A percentile compares a stretch with the other conserved stretches of the same genome.
phyloP scores from a whole-genome alignment of 2,329 filamentous ascomycete genomes.

The Verticillium nonalfalfae region DNA sequence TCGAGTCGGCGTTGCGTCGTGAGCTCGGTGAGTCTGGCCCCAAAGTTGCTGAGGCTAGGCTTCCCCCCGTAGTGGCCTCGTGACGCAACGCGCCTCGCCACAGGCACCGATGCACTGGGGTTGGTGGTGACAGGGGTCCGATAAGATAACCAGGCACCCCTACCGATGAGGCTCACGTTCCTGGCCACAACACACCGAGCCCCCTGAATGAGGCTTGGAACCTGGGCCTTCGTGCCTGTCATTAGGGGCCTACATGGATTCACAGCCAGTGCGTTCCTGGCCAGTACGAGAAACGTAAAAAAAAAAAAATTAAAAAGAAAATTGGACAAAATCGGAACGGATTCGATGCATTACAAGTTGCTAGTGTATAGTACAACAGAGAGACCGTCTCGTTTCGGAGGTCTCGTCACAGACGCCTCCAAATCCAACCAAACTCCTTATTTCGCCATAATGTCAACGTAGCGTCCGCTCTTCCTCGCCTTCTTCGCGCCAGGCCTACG shows the following conservation, averaged over 20 bases:
- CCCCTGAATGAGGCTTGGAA: too few relatives aligned
- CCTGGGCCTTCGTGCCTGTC: too few relatives aligned
- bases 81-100: background rate
- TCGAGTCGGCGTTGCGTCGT: background rate
- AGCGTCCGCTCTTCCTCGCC: constrained; percentile 76
- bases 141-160: background rate
- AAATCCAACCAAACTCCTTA: constrained; percentile 16
- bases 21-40: background rate
- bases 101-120: background rate
- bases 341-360: background rate
- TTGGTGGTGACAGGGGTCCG: background rate
- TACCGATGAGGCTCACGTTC: background rate
- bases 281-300: too few relatives aligned
- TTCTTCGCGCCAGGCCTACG: constrained; percentile 62
- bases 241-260: too few relatives aligned
- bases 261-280: too few relatives aligned
- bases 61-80: background rate
- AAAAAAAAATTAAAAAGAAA: too few relatives aligned
- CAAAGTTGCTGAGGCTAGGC: background rate
- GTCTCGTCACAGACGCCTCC: background rate
- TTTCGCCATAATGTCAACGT: constrained; percentile 94
- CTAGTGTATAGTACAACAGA: background rate
- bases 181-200: background rate
- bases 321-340: background rate
- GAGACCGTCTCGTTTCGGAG: background rate